Conservation (phyloP, 495 filamentous ascomycete species). For the Penicillium soppii region DNA sequence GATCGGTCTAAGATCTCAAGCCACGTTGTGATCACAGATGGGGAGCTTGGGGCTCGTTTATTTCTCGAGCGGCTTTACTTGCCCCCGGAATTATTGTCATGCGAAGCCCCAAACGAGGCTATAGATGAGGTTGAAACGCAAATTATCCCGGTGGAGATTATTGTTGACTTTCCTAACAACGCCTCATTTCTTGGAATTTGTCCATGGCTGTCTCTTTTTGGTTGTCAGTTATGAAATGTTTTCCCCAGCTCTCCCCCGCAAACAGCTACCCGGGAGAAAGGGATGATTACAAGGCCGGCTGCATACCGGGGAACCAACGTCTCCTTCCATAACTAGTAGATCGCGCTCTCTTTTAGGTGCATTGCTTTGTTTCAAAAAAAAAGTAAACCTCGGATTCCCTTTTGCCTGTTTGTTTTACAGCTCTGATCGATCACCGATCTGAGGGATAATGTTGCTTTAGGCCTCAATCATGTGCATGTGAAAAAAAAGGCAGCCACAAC, state of each 20-base stretch:
- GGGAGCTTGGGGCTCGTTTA: not conserved
- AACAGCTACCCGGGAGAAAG: constrained; percentile 19
- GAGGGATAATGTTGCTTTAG: not conserved
- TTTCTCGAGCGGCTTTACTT: not conserved
- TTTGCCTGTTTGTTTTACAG: not conserved
- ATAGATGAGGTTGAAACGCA: not conserved
- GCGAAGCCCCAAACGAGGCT: not conserved
- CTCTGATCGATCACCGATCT: not conserved
- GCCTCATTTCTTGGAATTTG: constrained; percentile 1
- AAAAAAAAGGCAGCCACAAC: not conserved
- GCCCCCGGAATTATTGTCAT: not conserved
- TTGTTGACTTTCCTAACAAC: not conserved
- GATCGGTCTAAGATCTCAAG: constrained; percentile 7
- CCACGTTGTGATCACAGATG: constrained; percentile 8
- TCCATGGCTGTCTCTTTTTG: not conserved
- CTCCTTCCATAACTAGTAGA: constrained; percentile 18
- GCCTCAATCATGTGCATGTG: not conserved
- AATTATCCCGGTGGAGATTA: not conserved
- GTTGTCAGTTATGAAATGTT: not conserved
- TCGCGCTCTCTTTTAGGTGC: constrained; percentile 4
- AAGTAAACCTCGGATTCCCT: not conserved
- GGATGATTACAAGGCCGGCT: constrained; percentile 21
- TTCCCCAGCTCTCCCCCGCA: constrained; percentile 9
- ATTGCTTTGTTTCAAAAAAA: constrained; percentile 3
- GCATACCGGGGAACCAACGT: constrained; percentile 26